Evolutionary conservation across 306 rosid species (phyloP).

Genomic region (Spatholobus suberectus): DNA sequence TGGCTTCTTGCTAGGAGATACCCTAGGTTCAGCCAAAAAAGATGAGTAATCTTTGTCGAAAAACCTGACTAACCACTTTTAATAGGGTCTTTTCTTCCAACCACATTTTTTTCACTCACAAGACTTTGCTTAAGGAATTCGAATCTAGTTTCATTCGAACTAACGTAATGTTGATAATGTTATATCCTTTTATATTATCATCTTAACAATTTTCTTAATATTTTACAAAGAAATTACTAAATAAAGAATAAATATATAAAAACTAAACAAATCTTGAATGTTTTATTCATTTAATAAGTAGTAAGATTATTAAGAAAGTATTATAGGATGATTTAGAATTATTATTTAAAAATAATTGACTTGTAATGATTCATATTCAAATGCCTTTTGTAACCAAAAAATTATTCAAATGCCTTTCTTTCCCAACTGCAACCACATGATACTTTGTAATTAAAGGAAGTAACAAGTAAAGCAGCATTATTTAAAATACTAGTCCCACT

Average conservation of each 20-base stretch:
- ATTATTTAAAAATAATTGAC: neutral
- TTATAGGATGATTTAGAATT: neutral
- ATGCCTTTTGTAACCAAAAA: too few species aligned
- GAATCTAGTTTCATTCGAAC: too few species aligned
- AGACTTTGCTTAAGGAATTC: too few species aligned
- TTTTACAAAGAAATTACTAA: neutral
- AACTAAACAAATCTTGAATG: neutral
- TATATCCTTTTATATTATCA: neutral
- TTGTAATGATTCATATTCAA: neutral
- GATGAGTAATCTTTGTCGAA: too few species aligned
- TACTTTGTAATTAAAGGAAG: constrained; percentile 32
- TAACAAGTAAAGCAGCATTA: constrained; percentile 10
- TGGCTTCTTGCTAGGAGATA: too few species aligned
- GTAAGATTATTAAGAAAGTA: neutral
- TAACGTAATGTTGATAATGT: too few species aligned
- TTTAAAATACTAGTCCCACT: constrained; percentile 37
- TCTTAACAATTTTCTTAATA: neutral
- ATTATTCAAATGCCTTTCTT: constrained; percentile 24
- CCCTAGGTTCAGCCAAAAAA: too few species aligned
- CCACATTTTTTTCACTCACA: too few species aligned
- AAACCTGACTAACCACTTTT: too few species aligned
- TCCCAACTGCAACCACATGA: constrained; percentile 56
- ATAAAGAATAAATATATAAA: neutral
- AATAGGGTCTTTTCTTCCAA: too few species aligned
- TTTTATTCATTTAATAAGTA: neutral